Base-by-base conservation (phyloP, 2,329 filamentous ascomycete genomes). In the Dactylellina sp. region DNA sequence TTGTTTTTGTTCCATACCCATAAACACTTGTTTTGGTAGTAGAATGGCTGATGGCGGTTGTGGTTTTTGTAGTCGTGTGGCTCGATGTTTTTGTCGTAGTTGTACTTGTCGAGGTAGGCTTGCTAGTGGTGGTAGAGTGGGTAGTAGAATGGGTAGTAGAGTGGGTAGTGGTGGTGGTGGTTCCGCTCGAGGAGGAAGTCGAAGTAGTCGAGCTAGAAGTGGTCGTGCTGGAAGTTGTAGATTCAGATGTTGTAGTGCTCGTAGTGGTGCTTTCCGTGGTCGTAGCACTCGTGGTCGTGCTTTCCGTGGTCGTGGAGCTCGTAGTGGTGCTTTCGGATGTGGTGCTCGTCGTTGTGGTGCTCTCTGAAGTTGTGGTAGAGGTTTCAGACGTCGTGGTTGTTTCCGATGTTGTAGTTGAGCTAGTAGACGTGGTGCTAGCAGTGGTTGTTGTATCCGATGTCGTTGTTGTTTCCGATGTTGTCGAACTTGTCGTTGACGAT, bases 1-100 rank as follows among this genome's bases (percentile, higher is more conserved):
- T 24, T 14, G 50, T 37, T 4, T 37, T 55, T 42, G 50, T 57
- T 2, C 42, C 42, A 46, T 46, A 46, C 5, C 35, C 53, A 11
- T 57, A 44, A 44, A 32, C 37, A 28, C 53, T 32, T 5, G 53
- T 57, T 32, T 44, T 57, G 37, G 53, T 57, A 7, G 53, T 57
- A 2, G 35, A 25, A 3, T 44, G 32, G 16, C 37, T 39, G n/a
- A 16, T 22, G 14, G 24, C 42, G 7, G 20, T 18, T 46, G 22
- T 25, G 2, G 24, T n/a, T 44, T 46, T 37, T 12, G 61, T 22
- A 6, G 37, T 55, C 5, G 35, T 32, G 44, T 25, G 22, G 4
- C 7, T 52, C n/a, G n/a, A n/a, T n/a, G n/a, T n/a, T n/a, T 25
- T 50, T 7, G 55, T 32, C 44, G 44, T 47, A 47, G 39, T 12